A percentile compares a stretch with the other conserved stretches of the same genome.
phyloP scores from a whole-genome alignment of 225 moss, liverwort and hornwort genomes.

The Physcomitrium patens region DNA sequence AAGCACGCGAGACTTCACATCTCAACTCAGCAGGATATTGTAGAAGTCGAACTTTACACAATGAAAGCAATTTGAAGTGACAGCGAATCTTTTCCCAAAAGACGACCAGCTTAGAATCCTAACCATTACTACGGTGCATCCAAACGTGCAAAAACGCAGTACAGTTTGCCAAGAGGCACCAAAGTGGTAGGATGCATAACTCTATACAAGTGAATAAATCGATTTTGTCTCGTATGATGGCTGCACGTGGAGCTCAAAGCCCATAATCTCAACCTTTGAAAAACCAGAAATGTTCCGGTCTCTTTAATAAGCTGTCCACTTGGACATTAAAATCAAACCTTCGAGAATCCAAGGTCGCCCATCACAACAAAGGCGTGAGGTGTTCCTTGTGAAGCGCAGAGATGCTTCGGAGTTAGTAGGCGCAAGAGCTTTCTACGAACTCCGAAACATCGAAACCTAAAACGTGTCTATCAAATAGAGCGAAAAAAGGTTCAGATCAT shows the following conservation, averaged over 20 bases:
- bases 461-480: background rate
- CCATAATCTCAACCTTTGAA: background rate
- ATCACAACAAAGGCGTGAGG: background rate
- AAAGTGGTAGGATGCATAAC: slow-evolving; percentile 18
- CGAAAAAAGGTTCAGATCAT: slow-evolving; percentile 30
- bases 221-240: background rate
- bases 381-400: background rate
- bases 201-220: slow-evolving; percentile 17
- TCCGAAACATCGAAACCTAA: background rate
- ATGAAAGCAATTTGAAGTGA: background rate
- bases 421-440: too few species aligned
- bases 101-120: too few species aligned
- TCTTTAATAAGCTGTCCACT: slow-evolving; percentile 13
- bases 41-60: background rate
- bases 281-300: slow-evolving; percentile 14
- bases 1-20: background rate
- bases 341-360: background rate
- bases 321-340: slow-evolving; percentile 9
- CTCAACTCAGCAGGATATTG: slow-evolving; percentile 9
- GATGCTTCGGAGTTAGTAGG: too few species aligned
- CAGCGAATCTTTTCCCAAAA: background rate
- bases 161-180: background rate
- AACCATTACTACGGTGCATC: background rate
- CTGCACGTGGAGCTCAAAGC: slow-evolving; percentile 1
- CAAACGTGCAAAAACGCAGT: background rate